Percentiles rank a stretch among this genome's conserved stretches.
These are phyloP conservation scores for Macrolepiota albuminosa DNA, from an alignment of 768 basidiomycete genomes.

Conservation along the genomic window DNA sequence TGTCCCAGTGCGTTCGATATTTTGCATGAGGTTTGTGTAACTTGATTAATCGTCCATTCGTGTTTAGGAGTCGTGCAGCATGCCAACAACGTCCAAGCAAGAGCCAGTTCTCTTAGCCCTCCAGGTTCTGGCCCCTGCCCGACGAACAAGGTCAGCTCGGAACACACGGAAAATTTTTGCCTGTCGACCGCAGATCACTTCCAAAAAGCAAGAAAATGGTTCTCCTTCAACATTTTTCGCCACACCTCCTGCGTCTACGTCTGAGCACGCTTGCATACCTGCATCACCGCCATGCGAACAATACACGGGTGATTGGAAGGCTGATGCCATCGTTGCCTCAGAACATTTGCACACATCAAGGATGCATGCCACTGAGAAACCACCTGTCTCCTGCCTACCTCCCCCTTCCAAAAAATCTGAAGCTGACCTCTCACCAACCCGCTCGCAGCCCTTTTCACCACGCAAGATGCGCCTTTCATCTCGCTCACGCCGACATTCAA, in stretches of 20 bases:
- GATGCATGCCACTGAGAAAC: neutral
- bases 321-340: slow-evolving; percentile 8
- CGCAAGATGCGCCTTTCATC: neutral
- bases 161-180: neutral
- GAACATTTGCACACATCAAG: neutral
- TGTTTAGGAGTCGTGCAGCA: neutral
- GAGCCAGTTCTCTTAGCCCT: neutral
- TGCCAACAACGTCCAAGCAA: neutral
- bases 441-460: neutral
- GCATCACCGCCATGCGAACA: neutral
- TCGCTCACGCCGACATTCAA: slow-evolving; percentile 1
- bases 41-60: neutral
- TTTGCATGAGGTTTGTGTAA: neutral
- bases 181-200: neutral
- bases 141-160: neutral
- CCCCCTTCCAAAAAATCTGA: neutral
- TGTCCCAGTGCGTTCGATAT: neutral
- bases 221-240: neutral
- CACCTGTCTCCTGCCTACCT: neutral
- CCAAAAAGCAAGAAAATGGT: neutral
- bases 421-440: neutral
- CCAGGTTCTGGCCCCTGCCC: slow-evolving; percentile 3
- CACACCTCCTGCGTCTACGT: neutral
- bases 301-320: slow-evolving; percentile 14
- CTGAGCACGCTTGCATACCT: neutral